phyloP scores from a whole-genome alignment of 1,139 yeast species.

The Yamadazyma blattariae region DNA sequence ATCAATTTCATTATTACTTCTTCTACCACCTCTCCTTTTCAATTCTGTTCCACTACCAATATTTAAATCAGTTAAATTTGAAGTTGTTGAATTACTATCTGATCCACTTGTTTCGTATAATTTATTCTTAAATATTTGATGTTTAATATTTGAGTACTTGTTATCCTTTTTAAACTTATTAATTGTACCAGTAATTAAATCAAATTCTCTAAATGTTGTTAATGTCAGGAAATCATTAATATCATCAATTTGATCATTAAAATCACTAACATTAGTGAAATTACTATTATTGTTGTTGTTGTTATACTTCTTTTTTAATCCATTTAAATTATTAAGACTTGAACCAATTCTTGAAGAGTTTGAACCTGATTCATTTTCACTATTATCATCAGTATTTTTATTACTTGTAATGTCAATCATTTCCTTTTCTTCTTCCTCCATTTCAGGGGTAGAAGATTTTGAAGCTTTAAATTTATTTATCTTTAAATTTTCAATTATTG shows the following conservation, averaged over 20 bases:
- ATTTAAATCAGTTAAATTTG: constrained; percentile 12
- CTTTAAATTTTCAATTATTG: constrained; percentile 3
- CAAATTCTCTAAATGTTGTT: constrained; percentile 35
- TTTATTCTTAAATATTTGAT: constrained; percentile 40
- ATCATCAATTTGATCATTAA: constrained; percentile 5
- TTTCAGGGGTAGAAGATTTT: background rate
- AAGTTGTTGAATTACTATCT: constrained; percentile 33
- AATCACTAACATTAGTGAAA: background rate
- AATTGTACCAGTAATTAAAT: constrained; percentile 39
- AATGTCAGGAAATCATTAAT: constrained; percentile 43
- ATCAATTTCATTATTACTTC: constrained; percentile 16
- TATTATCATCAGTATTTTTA: background rate
- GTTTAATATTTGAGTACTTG: constrained; percentile 26
- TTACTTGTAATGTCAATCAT: too few relatives aligned
- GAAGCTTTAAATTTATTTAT: constrained; percentile 7
- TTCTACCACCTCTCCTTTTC: constrained; percentile 24
- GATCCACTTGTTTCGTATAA: constrained; percentile 47
- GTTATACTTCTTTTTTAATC: too few relatives aligned
- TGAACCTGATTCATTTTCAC: background rate
- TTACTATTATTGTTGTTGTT: background rate
- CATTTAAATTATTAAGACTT: too few relatives aligned
- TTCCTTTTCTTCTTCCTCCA: too few relatives aligned
- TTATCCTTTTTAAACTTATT: constrained; percentile 25
- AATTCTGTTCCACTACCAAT: background rate
- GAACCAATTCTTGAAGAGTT: background rate